Percentiles rank a stretch among this genome's conserved stretches.
These are phyloP conservation scores for Aspergillus arachidicola DNA, from an alignment of 2,329 filamentous ascomycete genomes.

Conservation along the genomic window DNA sequence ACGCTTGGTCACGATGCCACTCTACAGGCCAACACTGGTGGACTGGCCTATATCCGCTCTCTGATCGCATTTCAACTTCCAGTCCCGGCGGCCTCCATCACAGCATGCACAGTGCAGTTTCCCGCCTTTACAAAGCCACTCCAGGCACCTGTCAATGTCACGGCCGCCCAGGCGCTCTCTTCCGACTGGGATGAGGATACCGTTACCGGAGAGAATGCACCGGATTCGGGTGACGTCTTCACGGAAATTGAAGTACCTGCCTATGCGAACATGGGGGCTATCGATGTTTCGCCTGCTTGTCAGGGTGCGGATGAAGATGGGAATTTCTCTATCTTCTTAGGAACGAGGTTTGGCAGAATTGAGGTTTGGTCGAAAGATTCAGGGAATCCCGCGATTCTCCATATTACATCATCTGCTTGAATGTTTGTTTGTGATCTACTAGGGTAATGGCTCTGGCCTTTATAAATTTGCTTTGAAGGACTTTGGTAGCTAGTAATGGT, in stretches of 20 bases:
- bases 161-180: conserved; percentile 8
- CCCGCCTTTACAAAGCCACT: conserved; percentile 13
- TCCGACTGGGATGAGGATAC: conserved; percentile 18
- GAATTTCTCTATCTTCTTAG: conserved; percentile 16
- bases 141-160: conserved; percentile 12
- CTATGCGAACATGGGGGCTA: conserved; percentile 4
- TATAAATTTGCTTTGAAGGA: neutral
- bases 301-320: conserved; percentile 7
- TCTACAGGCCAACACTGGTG: conserved; percentile 14
- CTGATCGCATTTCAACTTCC: conserved; percentile 17
- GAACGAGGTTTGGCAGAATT: conserved; percentile 8
- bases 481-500: too few species aligned
- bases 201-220: conserved; percentile 15
- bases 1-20: conserved; percentile 8
- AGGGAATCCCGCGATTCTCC: conserved; percentile 15
- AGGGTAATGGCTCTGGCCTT: neutral
- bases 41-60: conserved; percentile 11
- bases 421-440: neutral
- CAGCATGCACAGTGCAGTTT: conserved; percentile 18
- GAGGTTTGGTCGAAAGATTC: conserved; percentile 20
- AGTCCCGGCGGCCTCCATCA: neutral
- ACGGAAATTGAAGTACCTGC: neutral
- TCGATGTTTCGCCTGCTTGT: conserved; percentile 18
- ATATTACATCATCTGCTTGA: conserved; percentile 5
- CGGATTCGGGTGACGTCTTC: neutral